phyloP scores from a whole-genome alignment of 1,284 basidiomycete genomes.

The Trichosporon sp. region DNA sequence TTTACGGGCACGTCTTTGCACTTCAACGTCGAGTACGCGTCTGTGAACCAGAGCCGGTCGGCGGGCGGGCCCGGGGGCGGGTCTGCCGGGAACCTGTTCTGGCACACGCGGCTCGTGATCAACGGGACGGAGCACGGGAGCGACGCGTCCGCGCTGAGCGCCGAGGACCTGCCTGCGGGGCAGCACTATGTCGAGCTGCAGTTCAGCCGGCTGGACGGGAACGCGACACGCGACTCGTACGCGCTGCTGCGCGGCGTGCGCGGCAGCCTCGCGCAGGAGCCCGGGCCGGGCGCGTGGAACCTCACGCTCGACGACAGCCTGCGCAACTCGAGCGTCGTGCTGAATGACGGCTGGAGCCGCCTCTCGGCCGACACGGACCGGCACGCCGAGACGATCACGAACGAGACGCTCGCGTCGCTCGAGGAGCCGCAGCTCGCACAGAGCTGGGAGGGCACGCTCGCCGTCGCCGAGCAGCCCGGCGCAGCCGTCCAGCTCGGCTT shows the following conservation, averaged over 20 bases:
- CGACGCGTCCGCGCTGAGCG: neutral
- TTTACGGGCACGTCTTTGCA: neutral
- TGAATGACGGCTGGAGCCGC: slow-evolving; percentile 42
- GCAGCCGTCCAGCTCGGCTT: slow-evolving; percentile 18
- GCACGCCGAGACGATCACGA: slow-evolving; percentile 18
- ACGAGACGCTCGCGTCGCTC: slow-evolving; percentile 6
- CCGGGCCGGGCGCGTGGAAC: slow-evolving; percentile 20
- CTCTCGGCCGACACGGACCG: slow-evolving; percentile 23
- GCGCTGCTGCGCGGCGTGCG: slow-evolving; percentile 24
- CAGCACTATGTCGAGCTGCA: neutral
- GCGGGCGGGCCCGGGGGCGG: neutral
- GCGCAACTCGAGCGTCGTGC: slow-evolving; percentile 25
- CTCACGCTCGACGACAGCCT: slow-evolving; percentile 39
- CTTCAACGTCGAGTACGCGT: neutral
- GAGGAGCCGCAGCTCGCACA: neutral
- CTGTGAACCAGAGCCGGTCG: neutral
- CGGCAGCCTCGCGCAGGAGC: slow-evolving; percentile 17
- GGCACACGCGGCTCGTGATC: neutral
- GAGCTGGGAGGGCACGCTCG: slow-evolving; percentile 27
- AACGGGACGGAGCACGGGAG: neutral
- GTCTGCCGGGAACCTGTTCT: neutral
- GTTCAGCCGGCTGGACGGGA: slow-evolving; percentile 3
- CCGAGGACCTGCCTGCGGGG: neutral
- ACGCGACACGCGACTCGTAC: slow-evolving; percentile 12
- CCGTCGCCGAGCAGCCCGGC: slow-evolving; percentile 33